A percentile compares a stretch with the other conserved stretches of the same genome.
phyloP scores from a whole-genome alignment of 805 yeast species.

The Lipomyces lipofer region DNA sequence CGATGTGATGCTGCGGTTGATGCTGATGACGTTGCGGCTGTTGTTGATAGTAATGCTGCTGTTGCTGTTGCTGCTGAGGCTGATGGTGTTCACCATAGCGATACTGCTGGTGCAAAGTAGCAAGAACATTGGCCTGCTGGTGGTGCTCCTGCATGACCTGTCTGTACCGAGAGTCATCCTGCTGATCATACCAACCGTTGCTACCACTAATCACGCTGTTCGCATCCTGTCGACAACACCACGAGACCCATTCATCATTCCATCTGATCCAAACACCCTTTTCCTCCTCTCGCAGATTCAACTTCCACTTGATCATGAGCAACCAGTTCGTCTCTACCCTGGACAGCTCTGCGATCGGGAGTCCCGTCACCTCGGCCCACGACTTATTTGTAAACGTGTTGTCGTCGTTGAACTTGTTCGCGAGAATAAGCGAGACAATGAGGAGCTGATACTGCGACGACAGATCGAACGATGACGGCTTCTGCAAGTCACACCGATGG shows the following conservation, averaged over 20 bases:
- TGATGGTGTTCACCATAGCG: background rate
- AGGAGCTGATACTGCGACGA: conserved; percentile 50
- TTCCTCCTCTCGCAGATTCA: conserved; percentile 46
- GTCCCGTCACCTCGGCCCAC: conserved; percentile 95
- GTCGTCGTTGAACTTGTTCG: conserved; percentile 94
- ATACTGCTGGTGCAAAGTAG: conserved; percentile 2
- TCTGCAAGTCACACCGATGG: conserved; percentile 48
- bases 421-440: conserved; percentile 71
- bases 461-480: conserved; percentile 36
- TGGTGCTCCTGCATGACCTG: background rate
- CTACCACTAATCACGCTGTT: too few species aligned
- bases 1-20: conserved; percentile 7
- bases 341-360: conserved; percentile 62
- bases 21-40: conserved; percentile 14
- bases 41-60: conserved; percentile 5
- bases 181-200: conserved; percentile 7
- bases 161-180: conserved; percentile 1
- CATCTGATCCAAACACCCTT: conserved; percentile 39
- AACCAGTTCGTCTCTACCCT: conserved; percentile 72
- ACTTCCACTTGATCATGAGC: conserved; percentile 57
- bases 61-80: conserved; percentile 4
- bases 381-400: conserved; percentile 93
- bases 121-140: background rate
- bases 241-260: conserved; percentile 33
- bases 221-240: background rate